phyloP scores from a whole-genome alignment of 1,139 yeast species.

The Kluyveromyces marxianus region DNA sequence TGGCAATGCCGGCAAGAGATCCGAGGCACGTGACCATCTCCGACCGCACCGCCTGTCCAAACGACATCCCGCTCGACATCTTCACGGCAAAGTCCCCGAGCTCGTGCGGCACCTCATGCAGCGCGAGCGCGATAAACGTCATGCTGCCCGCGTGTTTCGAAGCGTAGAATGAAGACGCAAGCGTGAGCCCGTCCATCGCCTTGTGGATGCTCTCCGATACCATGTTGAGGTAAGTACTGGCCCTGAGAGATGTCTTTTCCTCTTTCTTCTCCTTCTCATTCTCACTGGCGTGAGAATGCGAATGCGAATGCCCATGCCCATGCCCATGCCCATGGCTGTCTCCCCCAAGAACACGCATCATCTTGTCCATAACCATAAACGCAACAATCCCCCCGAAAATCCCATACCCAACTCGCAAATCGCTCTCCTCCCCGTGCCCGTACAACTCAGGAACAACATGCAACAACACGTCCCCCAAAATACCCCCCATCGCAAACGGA shows the following conservation, averaged over 20 bases:
- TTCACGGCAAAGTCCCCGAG: conserved; percentile 66
- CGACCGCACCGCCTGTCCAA: conserved; percentile 52
- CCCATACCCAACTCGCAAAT: conserved; percentile 34
- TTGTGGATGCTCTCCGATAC: conserved; percentile 63
- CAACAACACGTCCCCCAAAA: conserved; percentile 60
- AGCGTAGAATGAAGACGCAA: conserved; percentile 57
- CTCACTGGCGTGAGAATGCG: conserved; percentile 3
- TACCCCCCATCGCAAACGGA: conserved; percentile 63
- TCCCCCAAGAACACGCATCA: conserved; percentile 35
- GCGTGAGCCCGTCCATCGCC: conserved; percentile 63
- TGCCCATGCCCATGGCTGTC: conserved; percentile 38
- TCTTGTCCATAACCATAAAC: conserved; percentile 52
- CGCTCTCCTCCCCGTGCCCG: conserved; percentile 27
- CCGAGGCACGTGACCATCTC: conserved; percentile 59
- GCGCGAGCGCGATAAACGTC: conserved; percentile 56
- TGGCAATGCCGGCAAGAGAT: conserved; percentile 53
- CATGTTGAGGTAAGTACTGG: conserved; percentile 54
- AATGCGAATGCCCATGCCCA: conserved; percentile 29
- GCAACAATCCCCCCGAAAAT: conserved; percentile 49
- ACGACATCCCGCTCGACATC: conserved; percentile 56
- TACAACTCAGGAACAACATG: conserved; percentile 52
- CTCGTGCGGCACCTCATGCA: conserved; percentile 72
- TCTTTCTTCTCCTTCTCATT: background rate
- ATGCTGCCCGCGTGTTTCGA: conserved; percentile 52
- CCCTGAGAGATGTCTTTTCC: conserved; percentile 18